These are phyloP conservation scores for Xylaria venustula DNA, from an alignment of 495 filamentous ascomycete species.

Conservation along the genomic window DNA sequence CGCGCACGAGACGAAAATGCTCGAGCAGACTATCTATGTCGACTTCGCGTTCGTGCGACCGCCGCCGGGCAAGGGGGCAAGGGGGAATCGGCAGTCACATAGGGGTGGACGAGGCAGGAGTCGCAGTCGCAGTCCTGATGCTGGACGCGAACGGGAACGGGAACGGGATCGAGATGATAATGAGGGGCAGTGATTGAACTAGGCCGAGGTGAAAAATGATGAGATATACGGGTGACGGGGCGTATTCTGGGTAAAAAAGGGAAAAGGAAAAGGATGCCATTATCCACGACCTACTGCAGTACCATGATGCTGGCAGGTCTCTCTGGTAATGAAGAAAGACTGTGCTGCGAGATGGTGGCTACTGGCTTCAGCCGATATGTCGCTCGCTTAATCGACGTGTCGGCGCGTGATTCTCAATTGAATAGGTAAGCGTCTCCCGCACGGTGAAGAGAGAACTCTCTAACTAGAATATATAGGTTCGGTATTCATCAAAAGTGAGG, in stretches of 20 bases:
- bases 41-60: conserved; percentile 98
- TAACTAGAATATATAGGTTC: neutral
- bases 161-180: conserved; percentile 25
- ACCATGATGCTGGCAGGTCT: neutral
- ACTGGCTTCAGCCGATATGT: conserved; percentile 38
- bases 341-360: conserved; percentile 2
- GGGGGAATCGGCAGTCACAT: conserved; percentile 49
- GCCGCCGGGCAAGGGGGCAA: conserved; percentile 65
- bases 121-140: conserved; percentile 46
- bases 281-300: neutral
- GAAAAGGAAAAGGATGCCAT: neutral
- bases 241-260: neutral
- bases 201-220: neutral
- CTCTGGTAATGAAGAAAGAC: neutral
- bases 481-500: too few species aligned
- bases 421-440: conserved; percentile 22
- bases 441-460: neutral
- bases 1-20: conserved; percentile 75
- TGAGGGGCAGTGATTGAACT: neutral
- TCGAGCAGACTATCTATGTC: conserved; percentile 88
- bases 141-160: conserved; percentile 27
- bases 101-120: conserved; percentile 28
- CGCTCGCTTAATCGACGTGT: conserved; percentile 31
- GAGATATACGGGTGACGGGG: neutral
- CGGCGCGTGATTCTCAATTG: conserved; percentile 26